Base-by-base conservation (phyloP, 2,329 filamentous ascomycete genomes). In the Cladosporium sp. region DNA sequence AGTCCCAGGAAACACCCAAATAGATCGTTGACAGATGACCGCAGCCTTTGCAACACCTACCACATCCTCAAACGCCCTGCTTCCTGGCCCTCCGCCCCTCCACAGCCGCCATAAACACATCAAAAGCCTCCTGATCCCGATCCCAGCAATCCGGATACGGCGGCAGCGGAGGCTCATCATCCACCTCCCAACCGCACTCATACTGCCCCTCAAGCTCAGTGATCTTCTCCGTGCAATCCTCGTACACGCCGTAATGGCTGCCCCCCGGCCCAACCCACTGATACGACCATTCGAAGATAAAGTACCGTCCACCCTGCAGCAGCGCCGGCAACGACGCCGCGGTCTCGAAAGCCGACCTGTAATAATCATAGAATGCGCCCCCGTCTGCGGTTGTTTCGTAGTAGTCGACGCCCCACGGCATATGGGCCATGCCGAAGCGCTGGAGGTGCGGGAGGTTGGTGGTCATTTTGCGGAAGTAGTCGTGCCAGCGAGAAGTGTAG, bases 401-500 rank as follows among this genome's bases (percentile, higher is more conserved):
- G 5, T 3, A 25, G 21, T 18, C 13, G 14, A 5, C n/a, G 25
- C 21, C 10, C 60, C 60, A 63, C 8, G 49, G 49, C 7, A 49
- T 34, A 11, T 46, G 32, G 36, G 32, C 59, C n/a, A 68, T 56
- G 30, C 26, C 57, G 54, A 68, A 66, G 46, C 59, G 65, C 10
- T n/a, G 60, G 0, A 70, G 56, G 5, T 53, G n/a, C 2, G 64
- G 56, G 28, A 68, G 30, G 0, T 25, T 51, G 8, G 23, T 25
- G 5, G 62, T 28, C 23, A 70, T 25, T 6, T 32, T 48, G 14
- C 26, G 6, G 23, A 68, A 54, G 56, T 63, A 65, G 11, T 28
- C 32, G 54, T 68, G 62, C 67, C 68, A 70, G 10, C 68, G 65
- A 6, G 36, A 43, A 18, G 18, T 7, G 36, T 8, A n/a, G 18